Evolutionary conservation across 306 rosid genomes (phyloP), one percentile per base, ranked within the genome.

Genomic region (Dryas alaskensis): DNA sequence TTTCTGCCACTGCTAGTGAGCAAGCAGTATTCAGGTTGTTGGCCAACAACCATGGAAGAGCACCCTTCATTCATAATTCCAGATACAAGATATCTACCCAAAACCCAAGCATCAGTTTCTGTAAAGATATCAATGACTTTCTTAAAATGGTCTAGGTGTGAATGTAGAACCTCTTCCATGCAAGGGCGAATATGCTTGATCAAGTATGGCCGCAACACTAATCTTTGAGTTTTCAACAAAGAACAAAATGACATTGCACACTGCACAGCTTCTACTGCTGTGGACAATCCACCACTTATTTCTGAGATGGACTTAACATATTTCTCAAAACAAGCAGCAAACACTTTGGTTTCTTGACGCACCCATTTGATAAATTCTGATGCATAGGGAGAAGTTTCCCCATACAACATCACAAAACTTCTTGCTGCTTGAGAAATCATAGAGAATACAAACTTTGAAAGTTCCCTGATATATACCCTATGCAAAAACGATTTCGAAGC

Each of bases 1-100:
- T 91, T 89, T 68, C 89, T 14, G 69, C 97, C 95, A 37, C 92
- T 86, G 76, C 81, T 50, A 70, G 97, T 89, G 73, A 91, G 89
- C 51, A 87, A 69, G 81, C 91, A 89, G 78, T 81, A 83, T 63
- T 87, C 88, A 19, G 80, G 74, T 73, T 84, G 85, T 70, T 84
- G 83, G 61, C 70, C 84, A 52, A 72, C 73, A 55, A 72, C 72
- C 74, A 69, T 69, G 53, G 86, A 75, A 22, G 79, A 68, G 51
- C 79, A 77, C 67, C 72, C 86, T 76, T 63, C 89, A 49, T 73
- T 81, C 72, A 84, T 59, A 65, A 89, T 78, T 79, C 85, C 87
- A 57, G 92, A 80, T 46, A 82, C 87, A 72, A 86, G 87, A 82
- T 86, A 89, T 71, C 85, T 89, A 64, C 87, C 86, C 39, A 91